Conservation (phyloP, 768 basidiomycete species). For the Coprinopsis marcescibilis region DNA sequence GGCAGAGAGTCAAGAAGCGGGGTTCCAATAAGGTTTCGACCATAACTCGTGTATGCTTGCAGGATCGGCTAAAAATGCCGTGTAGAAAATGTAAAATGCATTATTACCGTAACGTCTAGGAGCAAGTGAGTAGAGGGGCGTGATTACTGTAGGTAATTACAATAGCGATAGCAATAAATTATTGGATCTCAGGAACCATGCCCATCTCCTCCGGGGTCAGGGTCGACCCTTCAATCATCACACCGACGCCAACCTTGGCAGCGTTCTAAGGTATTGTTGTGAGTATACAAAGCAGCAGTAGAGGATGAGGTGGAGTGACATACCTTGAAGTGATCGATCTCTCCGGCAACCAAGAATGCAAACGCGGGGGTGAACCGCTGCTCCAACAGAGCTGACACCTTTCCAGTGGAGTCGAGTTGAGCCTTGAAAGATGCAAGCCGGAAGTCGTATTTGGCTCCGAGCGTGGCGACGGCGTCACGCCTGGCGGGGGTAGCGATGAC, state of each 20-base stretch:
- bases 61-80: too few relatives aligned
- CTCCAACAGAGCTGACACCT: constrained; percentile 91
- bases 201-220: constrained; percentile 84
- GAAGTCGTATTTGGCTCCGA: constrained; percentile 96
- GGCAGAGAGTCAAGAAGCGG: constrained; percentile 1
- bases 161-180: constrained; percentile 15
- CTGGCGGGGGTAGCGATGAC: constrained; percentile 72
- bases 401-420: constrained; percentile 91
- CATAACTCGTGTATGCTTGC: not conserved
- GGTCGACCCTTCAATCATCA: constrained; percentile 90
- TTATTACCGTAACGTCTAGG: constrained; percentile 13
- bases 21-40: not conserved
- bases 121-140: constrained; percentile 16
- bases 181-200: constrained; percentile 43
- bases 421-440: constrained; percentile 91
- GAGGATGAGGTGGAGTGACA: constrained; percentile 12
- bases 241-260: constrained; percentile 92
- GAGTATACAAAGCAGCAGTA: constrained; percentile 7
- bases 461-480: constrained; percentile 86
- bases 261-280: constrained; percentile 57
- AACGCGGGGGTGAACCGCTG: constrained; percentile 95
- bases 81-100: too few relatives aligned
- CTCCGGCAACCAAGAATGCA: constrained; percentile 89
- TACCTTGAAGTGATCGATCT: constrained; percentile 99
- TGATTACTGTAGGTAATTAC: constrained; percentile 23